These are phyloP conservation scores for Aureobasidium sp. DNA, from an alignment of 2,329 filamentous ascomycete species.

Conservation along the genomic window DNA sequence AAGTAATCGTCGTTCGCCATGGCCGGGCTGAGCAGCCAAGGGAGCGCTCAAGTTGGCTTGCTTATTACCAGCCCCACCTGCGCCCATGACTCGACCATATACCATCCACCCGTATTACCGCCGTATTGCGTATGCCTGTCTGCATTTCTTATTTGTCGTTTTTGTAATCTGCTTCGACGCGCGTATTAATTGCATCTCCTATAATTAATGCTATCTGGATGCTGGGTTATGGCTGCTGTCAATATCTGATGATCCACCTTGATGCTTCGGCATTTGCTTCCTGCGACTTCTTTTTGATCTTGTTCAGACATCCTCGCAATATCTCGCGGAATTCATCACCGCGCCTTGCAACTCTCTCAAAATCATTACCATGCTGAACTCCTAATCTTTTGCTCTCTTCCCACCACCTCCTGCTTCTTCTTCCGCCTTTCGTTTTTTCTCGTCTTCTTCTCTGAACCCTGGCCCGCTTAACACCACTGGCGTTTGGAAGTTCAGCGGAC, in stretches of 20 bases:
- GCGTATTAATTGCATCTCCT: background rate
- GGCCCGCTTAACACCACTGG: conserved; percentile 42
- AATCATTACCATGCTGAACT: background rate
- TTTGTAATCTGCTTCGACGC: background rate
- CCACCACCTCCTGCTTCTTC: conserved; percentile 18
- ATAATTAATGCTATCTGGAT: background rate
- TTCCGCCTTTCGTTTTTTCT: conserved; percentile 20
- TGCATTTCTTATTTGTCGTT: background rate
- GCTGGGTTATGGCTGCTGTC: background rate
- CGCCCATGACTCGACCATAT: background rate
- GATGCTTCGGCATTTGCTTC: background rate
- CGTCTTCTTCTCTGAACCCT: conserved; percentile 25
- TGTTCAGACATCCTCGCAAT: background rate
- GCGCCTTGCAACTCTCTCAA: background rate
- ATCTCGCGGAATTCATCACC: background rate
- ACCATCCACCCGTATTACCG: background rate
- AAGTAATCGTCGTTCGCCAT: background rate
- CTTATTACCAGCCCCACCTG: background rate
- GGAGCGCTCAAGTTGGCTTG: background rate
- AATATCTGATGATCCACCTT: background rate
- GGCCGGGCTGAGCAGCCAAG: conserved; percentile 2
- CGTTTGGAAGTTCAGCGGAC: conserved; percentile 86
- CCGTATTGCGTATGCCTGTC: background rate
- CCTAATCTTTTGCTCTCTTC: conserved; percentile 18
- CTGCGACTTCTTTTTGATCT: background rate